Evolutionary conservation across 768 basidiomycete species (phyloP), one percentile per base, ranked within the genome.

Genomic region (Tricholoma bakamatsutake): DNA sequence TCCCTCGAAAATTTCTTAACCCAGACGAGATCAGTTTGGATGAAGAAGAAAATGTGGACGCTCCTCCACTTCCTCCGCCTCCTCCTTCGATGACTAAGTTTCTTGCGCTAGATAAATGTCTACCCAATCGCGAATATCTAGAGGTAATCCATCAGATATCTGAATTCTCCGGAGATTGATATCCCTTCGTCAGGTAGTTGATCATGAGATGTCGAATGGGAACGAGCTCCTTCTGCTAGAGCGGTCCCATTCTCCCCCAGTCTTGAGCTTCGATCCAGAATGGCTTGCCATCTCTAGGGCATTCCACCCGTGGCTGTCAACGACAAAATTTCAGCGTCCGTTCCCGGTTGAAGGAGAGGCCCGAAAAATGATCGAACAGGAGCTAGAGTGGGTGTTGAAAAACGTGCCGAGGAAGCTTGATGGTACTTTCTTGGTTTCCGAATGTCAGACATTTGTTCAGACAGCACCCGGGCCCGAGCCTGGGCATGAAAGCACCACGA

Each of bases 221-320:
- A 45, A 47, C 53, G 66, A 15, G 3, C 15, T 15, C 3, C 35
- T 51, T 53, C 57, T 24, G 37, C 48, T 52, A 34, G 52, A 27
- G 46, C 48, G 6, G 52, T 31, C 21, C 13, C 61, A 28, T 24
- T 48, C 30, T n/a, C 59, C 17, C 8, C 78, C 80, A 4, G 59
- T 57, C 0, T 64, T 98, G 17, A 77, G 80, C 12, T 97, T 82
- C 69, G 94, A 98, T 64, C 85, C 87, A 0, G 85, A 93, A 66
- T 99, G 97, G 97, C 83, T 98, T 47, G 94, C 93, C 0, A 93
- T 99, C 64, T 85, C 84, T 4, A 87, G 90, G 6, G 93, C 92
- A 0, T 88, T 95, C 61, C 82, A 93, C 57, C 85, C 87, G 0
- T 88, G 80, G 71, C 79, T 98, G 58, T 85, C 88, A 2, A 77